Base-by-base conservation (phyloP, 352 stramenopile species). In the Blastocystis sp. region DNA sequence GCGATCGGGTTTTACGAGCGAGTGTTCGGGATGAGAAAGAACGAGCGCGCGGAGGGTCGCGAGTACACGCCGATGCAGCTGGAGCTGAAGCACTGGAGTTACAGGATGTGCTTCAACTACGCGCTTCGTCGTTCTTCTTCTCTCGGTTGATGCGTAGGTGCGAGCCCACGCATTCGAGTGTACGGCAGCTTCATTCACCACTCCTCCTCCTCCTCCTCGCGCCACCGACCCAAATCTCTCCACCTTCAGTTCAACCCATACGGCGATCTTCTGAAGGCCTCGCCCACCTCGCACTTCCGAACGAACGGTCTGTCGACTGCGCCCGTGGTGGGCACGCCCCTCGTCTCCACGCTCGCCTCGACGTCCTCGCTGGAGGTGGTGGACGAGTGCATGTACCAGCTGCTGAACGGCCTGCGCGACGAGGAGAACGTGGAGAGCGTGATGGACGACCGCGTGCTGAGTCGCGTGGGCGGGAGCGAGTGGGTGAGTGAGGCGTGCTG, bases 1-100 rank as follows among this genome's bases (percentile, higher is more conserved):
- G 74, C 74, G 13, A 63, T 67, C 16, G 35, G 50, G 19, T 85
- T 69, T 41, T 85, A 69, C 29, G 9, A 69, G 31, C 21, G 31
- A 2, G 41, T 85, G 45, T 69, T 67, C 45, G 74, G 60, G 10
- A 85, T 85, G 74, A 29, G 24, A 13, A 10, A 24, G 26, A 85
- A 69, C 60, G 10, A 62, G 12, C 26, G 35, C 0, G n/a, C n/a
- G 31, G 35, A 41, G 16, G 45, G 26, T 13, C 41, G 21, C 10
- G 37, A 35, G 4, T 85, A 85, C 33, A 81, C 35, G 9, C 55
- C 74, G 31, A 69, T 85, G 51, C 74, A 85, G 37, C 26, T 85
- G 33, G 51, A 62, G 35, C 21, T 85, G 16, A 2, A 1, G 24
- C 41, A 39, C 24, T 67, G 65, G 65, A 29, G 39, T 2, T 67